phyloP scores from a whole-genome alignment of 192 early-diverging fungal genomes.

The Phycomyces blakesleeanus region DNA sequence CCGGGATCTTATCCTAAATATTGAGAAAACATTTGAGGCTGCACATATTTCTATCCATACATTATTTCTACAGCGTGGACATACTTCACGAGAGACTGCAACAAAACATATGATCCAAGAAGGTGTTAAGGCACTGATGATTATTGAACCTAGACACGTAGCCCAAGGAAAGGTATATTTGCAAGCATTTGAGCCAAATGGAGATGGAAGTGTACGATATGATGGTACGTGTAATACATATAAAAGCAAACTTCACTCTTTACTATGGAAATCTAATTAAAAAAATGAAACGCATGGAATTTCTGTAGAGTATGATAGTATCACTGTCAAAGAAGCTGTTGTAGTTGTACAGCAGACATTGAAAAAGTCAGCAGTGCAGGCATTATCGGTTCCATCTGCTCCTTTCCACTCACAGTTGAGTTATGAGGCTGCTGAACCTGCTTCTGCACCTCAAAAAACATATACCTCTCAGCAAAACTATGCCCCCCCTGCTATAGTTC shows the following conservation, averaged over 20 bases:
- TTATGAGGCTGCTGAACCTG: background rate
- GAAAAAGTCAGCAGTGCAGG: background rate
- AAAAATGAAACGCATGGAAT: too few relatives aligned
- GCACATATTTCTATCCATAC: conserved; percentile 1
- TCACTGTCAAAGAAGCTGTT: conserved; percentile 18
- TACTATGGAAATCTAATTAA: conserved; percentile 6
- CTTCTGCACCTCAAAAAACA: background rate
- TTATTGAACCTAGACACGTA: conserved; percentile 1
- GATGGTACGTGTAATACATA: conserved; percentile 8
- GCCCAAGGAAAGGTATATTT: conserved; percentile 7
- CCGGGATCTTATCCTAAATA: background rate
- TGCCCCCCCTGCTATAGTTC: background rate
- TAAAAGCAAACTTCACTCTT: background rate
- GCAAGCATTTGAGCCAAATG: conserved; percentile 11
- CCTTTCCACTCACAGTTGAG: background rate
- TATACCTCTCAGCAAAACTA: background rate
- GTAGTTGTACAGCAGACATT: conserved; percentile 6
- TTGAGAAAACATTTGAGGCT: conserved; percentile 6
- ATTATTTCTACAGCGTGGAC: background rate
- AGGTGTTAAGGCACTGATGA: conserved; percentile 17
- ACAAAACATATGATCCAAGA: conserved; percentile 13
- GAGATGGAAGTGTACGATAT: conserved; percentile 12
- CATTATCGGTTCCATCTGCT: background rate
- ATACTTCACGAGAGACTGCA: background rate
- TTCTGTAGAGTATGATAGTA: conserved; percentile 19